Base-by-base conservation (phyloP, 1,284 basidiomycete genomes). In the Phenoliferia sp. region DNA sequence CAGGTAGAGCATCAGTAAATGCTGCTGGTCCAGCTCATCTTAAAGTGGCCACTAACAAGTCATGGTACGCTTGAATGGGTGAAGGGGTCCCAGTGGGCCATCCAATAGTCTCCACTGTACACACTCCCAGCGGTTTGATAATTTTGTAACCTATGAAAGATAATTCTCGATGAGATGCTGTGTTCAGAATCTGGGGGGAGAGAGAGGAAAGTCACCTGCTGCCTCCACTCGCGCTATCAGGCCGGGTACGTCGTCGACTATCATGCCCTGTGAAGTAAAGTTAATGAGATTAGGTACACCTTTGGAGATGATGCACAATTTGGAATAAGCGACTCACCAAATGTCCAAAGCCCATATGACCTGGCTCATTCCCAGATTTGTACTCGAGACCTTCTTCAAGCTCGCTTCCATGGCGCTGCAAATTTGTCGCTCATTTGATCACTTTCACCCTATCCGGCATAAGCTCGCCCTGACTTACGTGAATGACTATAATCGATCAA, bases 211-310 rank as follows among this genome's bases (percentile, higher is more conserved):
- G 34, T 16, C n/a, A 66, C 64, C 65, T 16, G 65, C 65, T 2
- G 31, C 66, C 10, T 57, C 5, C 5, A 66, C 65, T 15, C 65
- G 65, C 58, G 34, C 19, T 26, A 70, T 63, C 12, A 67, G 64
- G 28, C 4, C 33, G 19, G 69, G 69, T 3, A 70, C 69, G 48
- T 70, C 69, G 54, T 70, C 69, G 36, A 67, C 69, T 44, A 67
- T 60, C 16, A 70, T 32, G 3, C 65, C 59, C 29, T 26, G 7
- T 22, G 22, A 28, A n/a, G n/a, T n/a, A n/a, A n/a, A n/a, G n/a
- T n/a, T 7, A 26, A 19, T 12, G 29, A 19, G 1, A 22, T 32
- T 28, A 50, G 15, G 19, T 12, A 54, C 17, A 3, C 2, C 15
- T 17, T 2, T 17, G 6, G 55, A 15, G 29, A 5, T 3, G 16